Evolutionary conservation across 1,284 basidiomycete species (phyloP).

Genomic region (Fomitiporia mediterranea): DNA sequence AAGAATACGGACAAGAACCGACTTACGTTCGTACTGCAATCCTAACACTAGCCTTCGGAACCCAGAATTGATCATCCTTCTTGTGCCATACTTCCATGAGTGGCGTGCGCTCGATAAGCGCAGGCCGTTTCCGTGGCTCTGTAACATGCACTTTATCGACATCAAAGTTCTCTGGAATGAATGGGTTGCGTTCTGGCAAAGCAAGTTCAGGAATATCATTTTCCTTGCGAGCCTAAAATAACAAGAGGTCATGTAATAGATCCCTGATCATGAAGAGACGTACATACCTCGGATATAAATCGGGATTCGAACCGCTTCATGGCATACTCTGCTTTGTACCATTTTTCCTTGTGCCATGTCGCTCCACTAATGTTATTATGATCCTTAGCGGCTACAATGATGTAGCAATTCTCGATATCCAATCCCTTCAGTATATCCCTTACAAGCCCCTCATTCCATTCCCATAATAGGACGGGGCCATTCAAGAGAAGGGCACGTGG

Average conservation of each 20-base stretch:
- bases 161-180: no score
- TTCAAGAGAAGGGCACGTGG: slow-evolving; percentile 79
- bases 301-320: slow-evolving; percentile 35
- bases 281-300: slow-evolving; percentile 49
- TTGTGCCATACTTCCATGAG: slow-evolving; percentile 86
- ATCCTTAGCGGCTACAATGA: slow-evolving; percentile 33
- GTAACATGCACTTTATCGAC: slow-evolving; percentile 8
- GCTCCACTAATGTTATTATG: slow-evolving; percentile 50
- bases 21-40: slow-evolving; percentile 66
- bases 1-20: slow-evolving; percentile 30
- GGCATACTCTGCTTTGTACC: slow-evolving; percentile 80
- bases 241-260: neutral
- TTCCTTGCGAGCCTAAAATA: slow-evolving; percentile 44
- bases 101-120: slow-evolving; percentile 67
- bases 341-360: no score
- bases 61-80: slow-evolving; percentile 93
- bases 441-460: slow-evolving; percentile 43
- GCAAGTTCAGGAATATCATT: slow-evolving; percentile 46
- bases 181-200: no score
- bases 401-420: no score
- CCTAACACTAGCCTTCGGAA: slow-evolving; percentile 73
- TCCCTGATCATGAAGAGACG: neutral
- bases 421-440: no score
- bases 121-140: slow-evolving; percentile 70
- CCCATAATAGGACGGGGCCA: slow-evolving; percentile 69